A percentile compares a stretch with the other conserved stretches of the same genome.
phyloP scores from a whole-genome alignment of 257 asterid genomes.

The Solanum gracilifrons region DNA sequence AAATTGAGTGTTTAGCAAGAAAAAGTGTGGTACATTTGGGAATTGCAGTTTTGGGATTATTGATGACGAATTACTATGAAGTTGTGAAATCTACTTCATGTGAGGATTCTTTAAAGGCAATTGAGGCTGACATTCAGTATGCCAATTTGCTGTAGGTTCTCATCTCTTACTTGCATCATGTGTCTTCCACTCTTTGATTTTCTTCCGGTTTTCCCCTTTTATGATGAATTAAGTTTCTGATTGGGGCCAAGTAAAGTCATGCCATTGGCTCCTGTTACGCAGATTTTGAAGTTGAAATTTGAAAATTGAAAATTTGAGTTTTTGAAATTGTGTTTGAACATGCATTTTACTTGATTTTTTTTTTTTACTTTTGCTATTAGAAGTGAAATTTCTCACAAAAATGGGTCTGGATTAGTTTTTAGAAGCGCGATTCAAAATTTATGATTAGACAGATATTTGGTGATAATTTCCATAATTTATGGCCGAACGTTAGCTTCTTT shows the following conservation, averaged over 20 bases:
- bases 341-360: not conserved
- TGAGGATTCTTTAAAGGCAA: slow-evolving; percentile 31
- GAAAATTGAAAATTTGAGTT: not conserved
- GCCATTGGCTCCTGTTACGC: not conserved
- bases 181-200: not conserved
- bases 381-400: not conserved
- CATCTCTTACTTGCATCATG: not conserved
- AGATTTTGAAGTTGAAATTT: not conserved
- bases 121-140: slow-evolving; percentile 45
- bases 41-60: not conserved
- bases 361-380: not conserved
- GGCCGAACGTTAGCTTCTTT: not conserved
- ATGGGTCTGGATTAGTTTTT: not conserved
- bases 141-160: slow-evolving; percentile 46
- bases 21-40: not conserved
- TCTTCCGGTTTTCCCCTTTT: not conserved
- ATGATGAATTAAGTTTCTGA: not conserved
- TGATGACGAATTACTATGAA: slow-evolving; percentile 31
- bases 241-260: not conserved
- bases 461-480: not conserved
- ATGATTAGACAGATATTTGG: not conserved
- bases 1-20: not conserved
- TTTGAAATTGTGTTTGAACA: not conserved
- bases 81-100: slow-evolving; percentile 31
- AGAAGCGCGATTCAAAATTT: not conserved